Base-by-base conservation (phyloP, 129 eudicot species). In the Mikania micrantha region DNA sequence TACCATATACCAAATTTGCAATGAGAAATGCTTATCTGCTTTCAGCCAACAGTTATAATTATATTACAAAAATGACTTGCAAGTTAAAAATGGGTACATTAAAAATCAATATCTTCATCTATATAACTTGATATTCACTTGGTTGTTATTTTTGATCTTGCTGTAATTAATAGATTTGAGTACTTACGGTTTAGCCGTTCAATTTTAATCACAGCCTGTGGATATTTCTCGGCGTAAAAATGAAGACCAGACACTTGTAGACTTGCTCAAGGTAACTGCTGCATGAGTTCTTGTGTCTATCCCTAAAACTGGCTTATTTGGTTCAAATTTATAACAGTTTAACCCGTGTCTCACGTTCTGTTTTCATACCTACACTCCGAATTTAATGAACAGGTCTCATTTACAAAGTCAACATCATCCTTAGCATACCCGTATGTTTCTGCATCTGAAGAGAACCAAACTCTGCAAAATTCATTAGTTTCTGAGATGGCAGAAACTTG, bases 371-470 rank as follows among this genome's bases (percentile, higher is more conserved):
- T 7, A 19, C 60, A 19, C 9, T 39, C 20, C 48, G 25, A 25
- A 39, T 36, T 41, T 60, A 67, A 54, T 72, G 69, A 59, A 66
- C 84, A 93, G 98, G 92, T 21, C 67, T 82, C 96, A 35, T 84
- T 84, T 74, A 76, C 89, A 44, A 88, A 78, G 67, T 86, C 98
- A 61, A 81, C 78, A 19, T 80, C 71, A 75, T 93, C 98, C 29
- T 66, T 93, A 64, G 96, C 96, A 58, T 88, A 82, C 77, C 98
- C 98, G 16, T 93, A 93, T 66, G 76, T 93, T 29, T 65, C 85
- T 67, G 74, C 88, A 60, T 80, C 84, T 64, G 92, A 82, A 76
- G 87, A 81, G 76, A 53, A 79, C 24, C 84, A 71, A 62, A 67
- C 95, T 62, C 52, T 93, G 60, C 95, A 89, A 66, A 85, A 77